Percentiles rank a stretch among this genome's conserved stretches.
These are phyloP conservation scores for Eucalyptus urophylla DNA, from an alignment of 345 rosid genomes.

Conservation along the genomic window DNA sequence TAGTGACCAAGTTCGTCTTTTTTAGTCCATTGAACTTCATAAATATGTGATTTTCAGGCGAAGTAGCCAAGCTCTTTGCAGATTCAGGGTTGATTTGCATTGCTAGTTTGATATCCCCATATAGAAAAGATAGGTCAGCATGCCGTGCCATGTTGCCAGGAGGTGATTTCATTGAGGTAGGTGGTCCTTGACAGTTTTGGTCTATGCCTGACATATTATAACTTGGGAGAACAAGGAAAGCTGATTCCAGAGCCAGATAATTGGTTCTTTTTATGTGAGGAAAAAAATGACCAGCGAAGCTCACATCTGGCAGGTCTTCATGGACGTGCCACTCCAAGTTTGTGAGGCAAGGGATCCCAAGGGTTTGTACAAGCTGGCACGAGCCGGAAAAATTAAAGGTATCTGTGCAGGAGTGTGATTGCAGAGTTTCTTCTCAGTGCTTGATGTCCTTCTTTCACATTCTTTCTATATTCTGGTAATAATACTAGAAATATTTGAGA, in stretches of 20 bases:
- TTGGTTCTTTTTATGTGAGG: background rate
- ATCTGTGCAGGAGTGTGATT: background rate
- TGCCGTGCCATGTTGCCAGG: constrained; percentile 61
- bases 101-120: constrained; percentile 85
- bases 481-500: background rate
- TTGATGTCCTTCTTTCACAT: background rate
- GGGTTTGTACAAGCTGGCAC: constrained; percentile 84
- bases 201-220: background rate
- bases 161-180: constrained; percentile 75
- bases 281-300: background rate
- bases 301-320: constrained; percentile 35
- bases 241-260: background rate
- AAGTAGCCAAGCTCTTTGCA: constrained; percentile 78
- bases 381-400: constrained; percentile 86
- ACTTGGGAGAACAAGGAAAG: background rate
- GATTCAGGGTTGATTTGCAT: constrained; percentile 80
- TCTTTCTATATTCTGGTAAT: background rate
- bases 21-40: background rate
- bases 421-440: background rate
- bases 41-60: constrained; percentile 31
- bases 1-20: background rate
- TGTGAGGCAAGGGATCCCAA: constrained; percentile 84
- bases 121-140: constrained; percentile 54
- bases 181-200: background rate
- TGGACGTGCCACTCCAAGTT: constrained; percentile 62